phyloP scores from a whole-genome alignment of 495 filamentous ascomycete genomes.

The Aspergillus carlsbadensis region DNA sequence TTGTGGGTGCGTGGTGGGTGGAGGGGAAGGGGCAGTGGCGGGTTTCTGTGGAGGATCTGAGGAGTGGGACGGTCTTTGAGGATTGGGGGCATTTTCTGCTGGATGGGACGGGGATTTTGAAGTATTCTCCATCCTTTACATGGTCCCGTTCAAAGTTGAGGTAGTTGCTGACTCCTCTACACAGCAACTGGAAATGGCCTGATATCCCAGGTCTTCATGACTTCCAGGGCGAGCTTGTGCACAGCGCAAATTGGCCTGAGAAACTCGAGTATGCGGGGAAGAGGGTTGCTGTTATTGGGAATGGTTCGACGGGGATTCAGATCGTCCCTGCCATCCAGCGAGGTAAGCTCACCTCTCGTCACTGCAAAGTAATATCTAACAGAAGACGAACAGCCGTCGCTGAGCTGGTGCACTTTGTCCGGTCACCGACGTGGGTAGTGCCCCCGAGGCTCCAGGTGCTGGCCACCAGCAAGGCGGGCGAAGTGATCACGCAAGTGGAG shows the following conservation, averaged over 20 bases:
- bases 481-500: constrained; percentile 8
- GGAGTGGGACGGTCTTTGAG: constrained; percentile 26
- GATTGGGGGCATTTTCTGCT: constrained; percentile 39
- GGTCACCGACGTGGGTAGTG: constrained; percentile 17
- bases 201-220: constrained; percentile 41
- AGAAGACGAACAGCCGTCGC: constrained; percentile 16
- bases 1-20: constrained; percentile 37
- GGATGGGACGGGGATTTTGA: constrained; percentile 47
- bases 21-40: constrained; percentile 43
- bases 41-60: constrained; percentile 24
- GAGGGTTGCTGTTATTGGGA: constrained; percentile 48
- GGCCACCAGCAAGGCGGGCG: no score
- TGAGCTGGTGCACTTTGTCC: constrained; percentile 28
- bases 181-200: constrained; percentile 36
- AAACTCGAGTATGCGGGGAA: constrained; percentile 40
- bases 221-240: constrained; percentile 47
- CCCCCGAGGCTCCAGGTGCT: background rate
- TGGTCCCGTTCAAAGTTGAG: no score
- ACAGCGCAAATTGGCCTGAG: constrained; percentile 47
- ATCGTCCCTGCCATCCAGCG: constrained; percentile 48
- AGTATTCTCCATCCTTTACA: constrained; percentile 26
- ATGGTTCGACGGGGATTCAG: constrained; percentile 44
- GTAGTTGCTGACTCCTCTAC: no score
- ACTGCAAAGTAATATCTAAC: no score
- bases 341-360: no score